phyloP scores from a whole-genome alignment of 176 grass and related monocot species.

The Lolium rigidum region DNA sequence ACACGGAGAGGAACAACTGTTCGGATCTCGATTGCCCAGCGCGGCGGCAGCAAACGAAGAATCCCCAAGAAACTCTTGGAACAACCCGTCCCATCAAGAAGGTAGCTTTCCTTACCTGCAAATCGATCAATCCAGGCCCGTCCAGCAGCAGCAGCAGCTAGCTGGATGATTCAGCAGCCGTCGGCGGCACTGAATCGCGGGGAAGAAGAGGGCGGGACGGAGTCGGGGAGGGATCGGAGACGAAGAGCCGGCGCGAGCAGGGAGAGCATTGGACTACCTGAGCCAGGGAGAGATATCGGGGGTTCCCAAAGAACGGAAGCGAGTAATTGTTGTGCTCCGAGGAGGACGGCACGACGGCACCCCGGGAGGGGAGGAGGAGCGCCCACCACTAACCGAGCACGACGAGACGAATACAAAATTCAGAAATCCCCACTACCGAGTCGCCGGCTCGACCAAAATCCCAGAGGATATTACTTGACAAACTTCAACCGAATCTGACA shows the following conservation, averaged over 20 bases:
- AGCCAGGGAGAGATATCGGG: not conserved
- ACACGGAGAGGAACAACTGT: not conserved
- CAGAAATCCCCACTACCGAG: not conserved
- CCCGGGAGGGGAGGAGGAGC: not conserved
- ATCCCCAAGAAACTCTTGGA: not conserved
- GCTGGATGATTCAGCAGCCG: not conserved
- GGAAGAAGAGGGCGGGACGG: not conserved
- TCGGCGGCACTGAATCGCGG: not conserved
- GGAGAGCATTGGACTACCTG: not conserved
- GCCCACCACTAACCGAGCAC: slow-evolving; percentile 10
- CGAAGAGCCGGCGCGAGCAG: not conserved
- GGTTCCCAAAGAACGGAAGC: not conserved
- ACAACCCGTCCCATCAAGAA: not conserved
- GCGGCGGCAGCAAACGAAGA: not conserved
- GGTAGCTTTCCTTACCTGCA: not conserved
- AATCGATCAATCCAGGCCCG: not conserved
- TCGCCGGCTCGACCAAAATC: slow-evolving; percentile 12
- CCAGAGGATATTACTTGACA: slow-evolving; percentile 12
- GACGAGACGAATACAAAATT: slow-evolving; percentile 19
- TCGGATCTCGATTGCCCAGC: slow-evolving; percentile 5
- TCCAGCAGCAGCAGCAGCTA: not conserved
- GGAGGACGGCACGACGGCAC: slow-evolving; percentile 23
- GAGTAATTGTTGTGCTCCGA: not conserved
- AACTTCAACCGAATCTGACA: slow-evolving; percentile 1
- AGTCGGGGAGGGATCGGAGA: not conserved